Conservation (phyloP, 83 land plant species). For the Diphasiastrum complanatum region DNA sequence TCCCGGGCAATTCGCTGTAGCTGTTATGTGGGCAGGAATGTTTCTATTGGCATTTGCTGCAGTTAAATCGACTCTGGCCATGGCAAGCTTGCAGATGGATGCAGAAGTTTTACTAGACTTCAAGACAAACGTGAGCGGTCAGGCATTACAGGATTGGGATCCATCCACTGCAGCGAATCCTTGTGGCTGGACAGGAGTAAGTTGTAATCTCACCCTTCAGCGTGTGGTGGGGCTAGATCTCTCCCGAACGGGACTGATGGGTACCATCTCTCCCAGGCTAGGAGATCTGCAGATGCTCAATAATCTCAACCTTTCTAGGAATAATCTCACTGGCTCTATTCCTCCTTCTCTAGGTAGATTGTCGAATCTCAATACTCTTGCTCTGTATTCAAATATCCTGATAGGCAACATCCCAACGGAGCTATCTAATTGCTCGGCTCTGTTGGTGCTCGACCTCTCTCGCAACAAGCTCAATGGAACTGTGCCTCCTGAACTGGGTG, state of each 20-base stretch:
- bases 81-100: too few species aligned
- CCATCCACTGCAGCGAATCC: too few species aligned
- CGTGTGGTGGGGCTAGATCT: constrained; percentile 4
- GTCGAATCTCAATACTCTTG: neutral
- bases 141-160: too few species aligned
- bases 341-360: constrained; percentile 11
- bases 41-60: too few species aligned
- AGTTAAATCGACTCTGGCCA: too few species aligned
- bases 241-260: neutral
- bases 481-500: constrained; percentile 3
- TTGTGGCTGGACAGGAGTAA: too few species aligned
- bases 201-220: neutral
- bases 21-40: too few species aligned
- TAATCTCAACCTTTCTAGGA: neutral
- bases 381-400: neutral
- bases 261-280: constrained; percentile 10
- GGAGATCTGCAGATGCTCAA: constrained; percentile 16
- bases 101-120: too few species aligned
- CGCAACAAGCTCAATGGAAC: neutral
- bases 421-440: neutral
- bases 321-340: constrained; percentile 2
- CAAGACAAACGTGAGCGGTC: too few species aligned
- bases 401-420: neutral
- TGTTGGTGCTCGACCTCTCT: neutral
- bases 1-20: too few species aligned